Base-by-base conservation (phyloP, 1,284 basidiomycete genomes). In the Apiotrichum porosum region DNA sequence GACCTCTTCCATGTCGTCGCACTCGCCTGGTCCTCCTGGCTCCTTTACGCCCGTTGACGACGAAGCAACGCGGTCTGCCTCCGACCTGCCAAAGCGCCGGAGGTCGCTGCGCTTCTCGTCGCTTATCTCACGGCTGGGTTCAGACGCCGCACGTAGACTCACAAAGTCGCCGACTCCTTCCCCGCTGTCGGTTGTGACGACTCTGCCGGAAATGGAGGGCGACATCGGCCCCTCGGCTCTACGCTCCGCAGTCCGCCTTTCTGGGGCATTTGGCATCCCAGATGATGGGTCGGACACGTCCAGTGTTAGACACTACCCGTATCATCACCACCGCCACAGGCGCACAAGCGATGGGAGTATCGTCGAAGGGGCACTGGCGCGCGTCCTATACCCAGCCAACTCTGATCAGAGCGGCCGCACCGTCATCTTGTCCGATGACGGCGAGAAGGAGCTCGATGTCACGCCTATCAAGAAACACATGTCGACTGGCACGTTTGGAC, bases 251-350 rank as follows among this genome's bases (percentile, higher is more conserved):
- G 56, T 61, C 10, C 51, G 64, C 12, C 55, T 52, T 0, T 58
- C 59, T 19, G 63, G 59, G 4, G 61, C 58, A 1, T 66, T 68
- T 32, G 63, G 64, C 1, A 55, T 68, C 10, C 41, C 43, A 17
- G 64, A 66, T 46, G 64, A 66, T 42, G 66, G 62, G 0, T n/a
- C n/a, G n/a, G n/a, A n/a, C n/a, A 60, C 62, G 60, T 58, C 15
- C 21, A 19, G 3, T 23, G 28, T 9, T 22, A 26, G 9, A 5
- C 22, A 1, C 19, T 38, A 1, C 22, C 15, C 10, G 5, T 22
- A 28, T 19, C 42, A 24, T 30, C 22, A 39, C 17, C 32, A 39
- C 33, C 37, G 26, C 17, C 41, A 40, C 14, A 41, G 45, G 1
- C 33, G 42, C 3, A 44, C 37, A 28, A 44, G 45, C 37, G 22